Conservation (phyloP, 768 basidiomycete species). For the Cystoderma amianthinum region DNA sequence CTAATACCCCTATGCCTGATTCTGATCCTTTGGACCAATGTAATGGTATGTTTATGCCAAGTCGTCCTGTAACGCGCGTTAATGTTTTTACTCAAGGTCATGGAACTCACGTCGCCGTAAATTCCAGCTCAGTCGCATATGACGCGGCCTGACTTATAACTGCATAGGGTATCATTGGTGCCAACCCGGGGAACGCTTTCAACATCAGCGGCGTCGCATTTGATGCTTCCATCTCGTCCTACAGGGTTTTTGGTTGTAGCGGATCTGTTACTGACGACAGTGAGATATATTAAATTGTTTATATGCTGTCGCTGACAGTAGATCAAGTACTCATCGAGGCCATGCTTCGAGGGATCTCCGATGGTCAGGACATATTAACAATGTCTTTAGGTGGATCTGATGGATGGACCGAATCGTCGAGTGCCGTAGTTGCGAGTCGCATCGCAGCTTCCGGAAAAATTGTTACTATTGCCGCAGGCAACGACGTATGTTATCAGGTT, state of each 20-base stretch:
- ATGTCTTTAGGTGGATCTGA: conserved; percentile 57
- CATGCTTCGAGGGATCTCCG: conserved; percentile 39
- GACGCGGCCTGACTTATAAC: conserved; percentile 11
- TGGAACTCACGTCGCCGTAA: conserved; percentile 51
- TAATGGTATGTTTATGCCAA: conserved; percentile 17
- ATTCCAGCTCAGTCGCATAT: not conserved
- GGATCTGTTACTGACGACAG: conserved; percentile 46
- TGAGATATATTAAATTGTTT: conserved; percentile 14
- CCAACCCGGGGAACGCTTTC: conserved; percentile 51
- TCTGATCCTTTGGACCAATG: conserved; percentile 48
- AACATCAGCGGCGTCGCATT: conserved; percentile 69
- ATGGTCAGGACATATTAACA: conserved; percentile 57
- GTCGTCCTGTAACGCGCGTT: not conserved
- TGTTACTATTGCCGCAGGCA: conserved; percentile 60
- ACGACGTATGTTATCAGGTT: conserved; percentile 23
- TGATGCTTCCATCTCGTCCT: conserved; percentile 43
- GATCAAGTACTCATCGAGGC: conserved; percentile 35
- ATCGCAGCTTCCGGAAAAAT: conserved; percentile 51
- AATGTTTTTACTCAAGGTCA: conserved; percentile 15
- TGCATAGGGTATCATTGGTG: conserved; percentile 51
- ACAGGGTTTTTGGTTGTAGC: conserved; percentile 56
- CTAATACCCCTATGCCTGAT: conserved; percentile 43
- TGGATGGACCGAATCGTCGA: conserved; percentile 57
- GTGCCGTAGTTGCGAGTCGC: conserved; percentile 50
- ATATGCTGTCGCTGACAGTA: not conserved